Conservation (phyloP, 2,329 filamentous ascomycete genomes). For the Neofusicoccum kwambonambiense region DNA sequence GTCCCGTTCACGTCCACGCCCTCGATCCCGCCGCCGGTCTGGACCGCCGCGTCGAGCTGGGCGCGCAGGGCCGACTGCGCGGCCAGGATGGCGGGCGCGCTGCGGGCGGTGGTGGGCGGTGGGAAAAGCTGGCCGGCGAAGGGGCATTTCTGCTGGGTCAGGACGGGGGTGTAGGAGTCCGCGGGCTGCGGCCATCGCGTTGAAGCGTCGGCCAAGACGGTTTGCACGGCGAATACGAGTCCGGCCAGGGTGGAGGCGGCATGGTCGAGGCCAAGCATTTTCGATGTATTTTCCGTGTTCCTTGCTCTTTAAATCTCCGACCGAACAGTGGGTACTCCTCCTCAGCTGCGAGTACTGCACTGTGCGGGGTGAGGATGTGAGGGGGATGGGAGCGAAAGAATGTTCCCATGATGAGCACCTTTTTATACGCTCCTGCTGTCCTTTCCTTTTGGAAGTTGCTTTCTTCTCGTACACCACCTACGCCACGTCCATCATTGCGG, state of each 20-base stretch:
- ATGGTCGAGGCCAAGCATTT: neutral
- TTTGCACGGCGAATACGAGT: neutral
- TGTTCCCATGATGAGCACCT: neutral
- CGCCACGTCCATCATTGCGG: neutral
- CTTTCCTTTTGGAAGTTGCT: neutral
- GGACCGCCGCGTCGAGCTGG: conserved; percentile 2
- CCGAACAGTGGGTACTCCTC: neutral
- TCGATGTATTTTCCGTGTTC: neutral
- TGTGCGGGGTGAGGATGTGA: neutral
- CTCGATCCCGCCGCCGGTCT: neutral
- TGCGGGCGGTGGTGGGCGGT: neutral
- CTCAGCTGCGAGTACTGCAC: neutral
- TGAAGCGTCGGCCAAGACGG: neutral
- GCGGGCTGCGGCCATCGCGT: neutral
- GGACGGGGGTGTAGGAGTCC: no score
- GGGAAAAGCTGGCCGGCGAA: conserved; percentile 19
- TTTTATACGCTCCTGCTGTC: neutral
- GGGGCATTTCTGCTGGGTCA: conserved; percentile 12
- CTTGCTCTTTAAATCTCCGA: neutral
- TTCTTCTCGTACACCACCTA: neutral
- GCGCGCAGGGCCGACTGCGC: conserved; percentile 16
- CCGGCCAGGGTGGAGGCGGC: neutral
- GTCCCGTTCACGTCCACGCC: conserved; percentile 20
- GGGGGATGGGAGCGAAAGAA: no score
- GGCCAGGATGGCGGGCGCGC: neutral